Evolutionary conservation across 805 yeast genomes (phyloP).

Genomic region (Zygosaccharomyces kombuchaensis): DNA sequence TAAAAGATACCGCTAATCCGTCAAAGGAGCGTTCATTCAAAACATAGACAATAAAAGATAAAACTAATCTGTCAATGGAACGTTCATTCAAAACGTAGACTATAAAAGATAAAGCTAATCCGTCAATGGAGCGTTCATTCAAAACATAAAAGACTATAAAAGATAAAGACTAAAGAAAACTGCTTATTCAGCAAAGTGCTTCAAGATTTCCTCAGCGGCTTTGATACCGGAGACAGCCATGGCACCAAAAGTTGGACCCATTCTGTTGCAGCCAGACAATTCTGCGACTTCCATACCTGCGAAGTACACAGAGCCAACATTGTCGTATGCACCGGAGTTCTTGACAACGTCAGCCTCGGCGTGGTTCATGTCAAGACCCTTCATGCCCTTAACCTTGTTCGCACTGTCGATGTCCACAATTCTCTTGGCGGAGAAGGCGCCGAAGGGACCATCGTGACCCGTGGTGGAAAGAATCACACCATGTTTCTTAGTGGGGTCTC

Average conservation of each 20-base stretch:
- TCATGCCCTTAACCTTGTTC: constrained; percentile 60
- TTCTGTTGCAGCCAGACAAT: constrained; percentile 71
- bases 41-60: too few species aligned
- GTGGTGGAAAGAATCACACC: constrained; percentile 64
- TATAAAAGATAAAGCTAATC: neutral
- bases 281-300: constrained; percentile 79
- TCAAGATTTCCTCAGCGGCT: constrained; percentile 56
- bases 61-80: neutral
- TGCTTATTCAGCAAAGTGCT: constrained; percentile 27
- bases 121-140: neutral
- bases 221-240: constrained; percentile 76
- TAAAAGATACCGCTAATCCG: too few species aligned
- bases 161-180: neutral
- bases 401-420: constrained; percentile 46
- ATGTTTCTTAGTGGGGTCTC: constrained; percentile 35
- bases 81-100: neutral
- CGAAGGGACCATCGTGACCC: constrained; percentile 82
- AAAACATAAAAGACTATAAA: neutral
- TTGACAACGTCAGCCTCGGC: constrained; percentile 75
- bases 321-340: constrained; percentile 45
- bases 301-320: constrained; percentile 32
- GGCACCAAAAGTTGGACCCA: constrained; percentile 84
- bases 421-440: constrained; percentile 74
- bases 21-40: neutral
- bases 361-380: constrained; percentile 72